Evolutionary conservation across 306 rosid species (phyloP), one percentile per base, ranked within the genome.

Genomic region (Arachis stenosperma): DNA sequence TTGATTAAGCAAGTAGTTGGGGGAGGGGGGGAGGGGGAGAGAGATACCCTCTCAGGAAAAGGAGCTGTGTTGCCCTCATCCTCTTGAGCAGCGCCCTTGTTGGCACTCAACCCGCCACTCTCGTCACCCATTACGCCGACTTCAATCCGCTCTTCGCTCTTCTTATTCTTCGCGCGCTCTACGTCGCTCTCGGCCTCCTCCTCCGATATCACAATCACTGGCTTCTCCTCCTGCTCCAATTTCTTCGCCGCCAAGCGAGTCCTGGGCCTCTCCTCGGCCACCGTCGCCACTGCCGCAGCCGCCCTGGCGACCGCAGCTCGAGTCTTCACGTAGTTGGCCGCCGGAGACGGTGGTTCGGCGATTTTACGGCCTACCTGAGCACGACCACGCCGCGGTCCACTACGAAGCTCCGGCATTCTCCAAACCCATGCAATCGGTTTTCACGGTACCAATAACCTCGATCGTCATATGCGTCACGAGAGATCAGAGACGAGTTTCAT

Each of bases 331-430:
- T 86, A 88, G 47, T 75, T 81, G 0, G 56, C 80, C 59, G 67
- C 76, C 71, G 82, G 86, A 40, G 73, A 73, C 76, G 82, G 86
- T 61, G 87, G 77, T 62, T 83, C 76, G 10, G 82, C 81, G 67
- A 73, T 84, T 71, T 33, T 84, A 60, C 61, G 85, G 62, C 78
- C 84, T 71, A 90, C 80, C 84, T 87, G 85, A 81, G 87, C 91
- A 62, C 88, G 89, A 81, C 96, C 92, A 72, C 92, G 79, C 70
- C 93, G 89, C 65, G 85, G 84, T 88, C 88, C 86, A 80, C 81
- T 85, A 76, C 92, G 97, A 90, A 86, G 96, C 90, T 87, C 98
- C 84, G 93, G 90, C 92, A 92, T 90, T 82, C 86, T 82, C 79
- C 75, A 88, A 80, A 87, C 93, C 91, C 97, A 93, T 93, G 88